phyloP scores from a whole-genome alignment of 2,329 filamentous ascomycete genomes.

The Ilyonectria destructans region DNA sequence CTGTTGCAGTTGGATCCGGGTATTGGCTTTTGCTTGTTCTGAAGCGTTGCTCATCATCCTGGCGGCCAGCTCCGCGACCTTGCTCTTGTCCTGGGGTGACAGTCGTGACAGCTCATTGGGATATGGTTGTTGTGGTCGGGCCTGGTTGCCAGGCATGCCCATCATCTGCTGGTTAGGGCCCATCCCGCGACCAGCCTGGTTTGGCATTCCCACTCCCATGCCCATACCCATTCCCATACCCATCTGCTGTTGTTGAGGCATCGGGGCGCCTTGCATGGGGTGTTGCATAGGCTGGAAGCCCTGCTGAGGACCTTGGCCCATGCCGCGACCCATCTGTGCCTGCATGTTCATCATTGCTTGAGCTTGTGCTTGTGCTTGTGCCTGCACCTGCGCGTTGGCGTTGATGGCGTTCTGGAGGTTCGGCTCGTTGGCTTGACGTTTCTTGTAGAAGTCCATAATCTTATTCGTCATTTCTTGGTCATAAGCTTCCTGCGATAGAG shows the following conservation, averaged over 20 bases:
- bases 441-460: slow-evolving; percentile 65
- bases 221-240: slow-evolving; percentile 51
- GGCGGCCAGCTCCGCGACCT: slow-evolving; percentile 62
- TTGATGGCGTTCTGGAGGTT: slow-evolving; percentile 67
- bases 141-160: slow-evolving; percentile 57
- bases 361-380: slow-evolving; percentile 58
- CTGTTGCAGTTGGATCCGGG: slow-evolving; percentile 53
- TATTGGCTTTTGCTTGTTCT: slow-evolving; percentile 62
- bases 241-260: slow-evolving; percentile 61
- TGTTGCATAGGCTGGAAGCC: slow-evolving; percentile 73
- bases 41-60: slow-evolving; percentile 59
- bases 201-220: slow-evolving; percentile 61
- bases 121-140: slow-evolving; percentile 49
- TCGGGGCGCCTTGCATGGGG: slow-evolving; percentile 69
- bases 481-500: slow-evolving; percentile 62
- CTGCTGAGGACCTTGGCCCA: slow-evolving; percentile 67
- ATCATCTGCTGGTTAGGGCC: slow-evolving; percentile 60
- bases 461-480: slow-evolving; percentile 65
- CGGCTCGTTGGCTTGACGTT: slow-evolving; percentile 67
- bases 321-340: slow-evolving; percentile 66
- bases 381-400: slow-evolving; percentile 61
- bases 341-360: slow-evolving; percentile 70
- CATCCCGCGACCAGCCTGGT: slow-evolving; percentile 59
- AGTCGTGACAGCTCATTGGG: slow-evolving; percentile 58
- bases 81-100: slow-evolving; percentile 61